Percentiles rank a stretch among this genome's conserved stretches.
Evolutionary conservation across 495 filamentous ascomycete genomes (phyloP).

Genomic region (Penicillium angulare): DNA sequence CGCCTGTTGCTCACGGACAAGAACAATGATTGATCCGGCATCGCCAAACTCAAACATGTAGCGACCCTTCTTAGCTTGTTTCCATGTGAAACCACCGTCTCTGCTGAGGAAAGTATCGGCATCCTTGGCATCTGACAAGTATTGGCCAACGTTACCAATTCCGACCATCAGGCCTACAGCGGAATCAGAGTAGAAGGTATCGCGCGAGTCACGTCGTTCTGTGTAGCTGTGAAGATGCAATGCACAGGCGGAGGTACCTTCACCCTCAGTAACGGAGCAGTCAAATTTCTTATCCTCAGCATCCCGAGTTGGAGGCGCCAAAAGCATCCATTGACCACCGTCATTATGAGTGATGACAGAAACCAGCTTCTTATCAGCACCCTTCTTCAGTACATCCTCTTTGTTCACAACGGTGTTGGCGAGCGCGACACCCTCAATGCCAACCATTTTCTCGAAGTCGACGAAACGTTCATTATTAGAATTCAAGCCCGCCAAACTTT

Average conservation of each 20-base stretch:
- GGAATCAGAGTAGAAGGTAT: slow-evolving; percentile 82
- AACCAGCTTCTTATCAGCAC: slow-evolving; percentile 73
- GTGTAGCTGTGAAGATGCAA: slow-evolving; percentile 95
- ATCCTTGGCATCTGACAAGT: slow-evolving; percentile 51
- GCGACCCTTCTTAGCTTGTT: slow-evolving; percentile 72
- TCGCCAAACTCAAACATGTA: slow-evolving; percentile 95
- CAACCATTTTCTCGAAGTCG: slow-evolving; percentile 94
- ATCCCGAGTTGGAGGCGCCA: slow-evolving; percentile 67
- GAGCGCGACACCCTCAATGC: slow-evolving; percentile 83
- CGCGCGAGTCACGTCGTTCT: slow-evolving; percentile 71
- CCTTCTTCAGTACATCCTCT: slow-evolving; percentile 56
- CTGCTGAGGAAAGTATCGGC: slow-evolving; percentile 82
- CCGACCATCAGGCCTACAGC: slow-evolving; percentile 92
- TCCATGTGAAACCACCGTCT: slow-evolving; percentile 90
- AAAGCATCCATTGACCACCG: slow-evolving; percentile 76
- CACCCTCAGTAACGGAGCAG: slow-evolving; percentile 55
- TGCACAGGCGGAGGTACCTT: slow-evolving; percentile 63
- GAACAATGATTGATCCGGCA: slow-evolving; percentile 85
- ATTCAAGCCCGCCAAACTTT: slow-evolving; percentile 76
- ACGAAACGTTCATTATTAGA: slow-evolving; percentile 71
- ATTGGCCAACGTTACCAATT: slow-evolving; percentile 83
- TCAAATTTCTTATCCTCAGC: slow-evolving; percentile 64
- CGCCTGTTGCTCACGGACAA: slow-evolving; percentile 62
- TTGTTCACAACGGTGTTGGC: slow-evolving; percentile 81
- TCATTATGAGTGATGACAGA: slow-evolving; percentile 96